These are phyloP conservation scores for Fusarium sp. DNA, from an alignment of 2,329 filamentous ascomycete species.

Conservation along the genomic window DNA sequence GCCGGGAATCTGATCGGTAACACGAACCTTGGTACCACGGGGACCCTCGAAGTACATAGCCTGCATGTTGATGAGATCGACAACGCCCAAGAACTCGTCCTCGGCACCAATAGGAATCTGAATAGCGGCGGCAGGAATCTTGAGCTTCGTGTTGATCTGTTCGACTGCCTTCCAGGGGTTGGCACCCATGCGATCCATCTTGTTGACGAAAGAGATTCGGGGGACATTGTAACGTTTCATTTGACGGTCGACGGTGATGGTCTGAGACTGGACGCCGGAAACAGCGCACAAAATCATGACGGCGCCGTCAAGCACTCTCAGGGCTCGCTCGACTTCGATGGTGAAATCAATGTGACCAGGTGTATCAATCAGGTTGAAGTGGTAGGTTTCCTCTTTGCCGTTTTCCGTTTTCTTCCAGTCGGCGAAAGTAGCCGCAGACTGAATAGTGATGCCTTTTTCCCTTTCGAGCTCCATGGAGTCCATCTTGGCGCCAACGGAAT, in stretches of 20 bases:
- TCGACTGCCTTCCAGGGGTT: slow-evolving; percentile 98
- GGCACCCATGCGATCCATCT: slow-evolving; percentile 99
- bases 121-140: slow-evolving; percentile 89
- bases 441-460: slow-evolving; percentile 98
- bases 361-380: slow-evolving; percentile 98
- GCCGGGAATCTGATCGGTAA: slow-evolving; percentile 84
- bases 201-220: slow-evolving; percentile 96
- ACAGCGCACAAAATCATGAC: slow-evolving; percentile 99
- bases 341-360: slow-evolving; percentile 99
- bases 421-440: slow-evolving; percentile 97
- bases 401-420: slow-evolving; percentile 93
- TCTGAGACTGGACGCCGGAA: slow-evolving; percentile 96
- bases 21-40: slow-evolving; percentile 79
- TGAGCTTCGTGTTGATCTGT: slow-evolving; percentile 96
- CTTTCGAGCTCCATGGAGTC: slow-evolving; percentile 99
- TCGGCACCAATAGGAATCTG: slow-evolving; percentile 95
- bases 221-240: slow-evolving; percentile 99
- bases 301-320: slow-evolving; percentile 94
- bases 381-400: slow-evolving; percentile 88
- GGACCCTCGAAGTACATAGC: slow-evolving; percentile 91
- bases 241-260: slow-evolving; percentile 96
- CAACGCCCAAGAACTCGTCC: slow-evolving; percentile 90
- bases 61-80: slow-evolving; percentile 93
- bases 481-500: slow-evolving; percentile 98
- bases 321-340: slow-evolving; percentile 95